Conservation (phyloP, 202 grass and related monocot genomes). For the Dendrocalamus latiflorus region DNA sequence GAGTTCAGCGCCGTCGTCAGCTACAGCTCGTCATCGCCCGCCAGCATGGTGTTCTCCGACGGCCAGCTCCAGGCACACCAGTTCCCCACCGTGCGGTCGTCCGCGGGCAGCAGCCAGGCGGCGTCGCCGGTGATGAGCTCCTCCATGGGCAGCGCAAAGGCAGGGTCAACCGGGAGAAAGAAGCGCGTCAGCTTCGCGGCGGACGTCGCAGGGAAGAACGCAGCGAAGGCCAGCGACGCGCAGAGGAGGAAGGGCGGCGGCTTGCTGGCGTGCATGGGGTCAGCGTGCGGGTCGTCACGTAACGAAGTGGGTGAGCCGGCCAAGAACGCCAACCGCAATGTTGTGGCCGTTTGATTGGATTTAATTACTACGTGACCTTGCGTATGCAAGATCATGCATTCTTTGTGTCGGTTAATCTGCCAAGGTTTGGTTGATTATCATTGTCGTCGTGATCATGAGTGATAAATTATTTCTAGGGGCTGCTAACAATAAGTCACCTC, state of each 20-base stretch:
- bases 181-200: slow-evolving; percentile 37
- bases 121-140: slow-evolving; percentile 15
- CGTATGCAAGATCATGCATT: not conserved
- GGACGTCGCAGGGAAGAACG: not conserved
- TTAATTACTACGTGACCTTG: not conserved
- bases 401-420: not conserved
- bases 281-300: slow-evolving; percentile 15
- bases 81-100: slow-evolving; percentile 30
- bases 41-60: slow-evolving; percentile 51
- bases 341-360: slow-evolving; percentile 8
- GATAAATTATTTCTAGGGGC: not conserved
- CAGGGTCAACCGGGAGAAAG: not conserved
- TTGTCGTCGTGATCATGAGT: no score
- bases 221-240: not conserved
- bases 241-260: slow-evolving; percentile 34
- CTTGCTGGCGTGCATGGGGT: slow-evolving; percentile 40
- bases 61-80: slow-evolving; percentile 44
- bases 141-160: not conserved
- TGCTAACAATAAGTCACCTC: not conserved
- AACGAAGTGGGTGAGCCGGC: slow-evolving; percentile 24
- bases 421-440: no score
- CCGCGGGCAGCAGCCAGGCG: not conserved
- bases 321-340: slow-evolving; percentile 22
- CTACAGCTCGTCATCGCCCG: slow-evolving; percentile 36
- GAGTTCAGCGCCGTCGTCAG: slow-evolving; percentile 33